Conservation (phyloP, 768 basidiomycete species). For the Phylloporus sp. region DNA sequence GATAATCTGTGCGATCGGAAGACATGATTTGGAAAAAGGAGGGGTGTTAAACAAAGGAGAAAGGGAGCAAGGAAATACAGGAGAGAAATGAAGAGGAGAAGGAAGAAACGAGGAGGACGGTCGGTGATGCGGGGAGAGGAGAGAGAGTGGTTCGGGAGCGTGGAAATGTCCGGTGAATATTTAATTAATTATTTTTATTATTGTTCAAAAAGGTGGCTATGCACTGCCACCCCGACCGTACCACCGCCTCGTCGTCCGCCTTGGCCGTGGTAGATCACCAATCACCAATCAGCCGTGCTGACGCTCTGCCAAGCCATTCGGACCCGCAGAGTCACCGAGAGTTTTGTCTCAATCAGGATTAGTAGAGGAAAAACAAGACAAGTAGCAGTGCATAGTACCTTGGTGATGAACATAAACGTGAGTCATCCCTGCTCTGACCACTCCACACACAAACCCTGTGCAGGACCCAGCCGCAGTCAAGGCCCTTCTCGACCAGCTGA, state of each 20-base stretch:
- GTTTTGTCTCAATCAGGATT: neutral
- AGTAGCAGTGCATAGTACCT: slow-evolving; percentile 1
- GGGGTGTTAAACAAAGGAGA: slow-evolving; percentile 6
- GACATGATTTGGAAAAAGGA: slow-evolving; percentile 33
- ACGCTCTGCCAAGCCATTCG: neutral
- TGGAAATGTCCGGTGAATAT: slow-evolving; percentile 19
- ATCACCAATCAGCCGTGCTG: no score
- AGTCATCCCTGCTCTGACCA: slow-evolving; percentile 5
- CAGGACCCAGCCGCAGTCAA: slow-evolving; percentile 67
- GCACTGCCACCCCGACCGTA: neutral
- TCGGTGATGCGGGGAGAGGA: slow-evolving; percentile 20
- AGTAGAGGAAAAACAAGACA: neutral
- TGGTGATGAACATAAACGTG: slow-evolving; percentile 51
- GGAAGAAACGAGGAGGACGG: slow-evolving; percentile 29
- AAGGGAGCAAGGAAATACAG: slow-evolving; percentile 22
- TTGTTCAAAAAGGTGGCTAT: neutral
- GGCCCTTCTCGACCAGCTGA: slow-evolving; percentile 67
- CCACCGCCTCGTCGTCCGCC: neutral
- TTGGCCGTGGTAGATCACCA: no score
- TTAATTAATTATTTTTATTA: slow-evolving; percentile 26
- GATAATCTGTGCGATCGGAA: slow-evolving; percentile 36
- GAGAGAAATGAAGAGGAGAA: slow-evolving; percentile 28
- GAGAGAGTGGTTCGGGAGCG: slow-evolving; percentile 26
- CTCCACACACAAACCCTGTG: neutral
- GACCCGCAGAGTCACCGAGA: neutral